Base-by-base conservation (phyloP, 2,329 filamentous ascomycete species). In the Plenodomus tracheiphilus region DNA sequence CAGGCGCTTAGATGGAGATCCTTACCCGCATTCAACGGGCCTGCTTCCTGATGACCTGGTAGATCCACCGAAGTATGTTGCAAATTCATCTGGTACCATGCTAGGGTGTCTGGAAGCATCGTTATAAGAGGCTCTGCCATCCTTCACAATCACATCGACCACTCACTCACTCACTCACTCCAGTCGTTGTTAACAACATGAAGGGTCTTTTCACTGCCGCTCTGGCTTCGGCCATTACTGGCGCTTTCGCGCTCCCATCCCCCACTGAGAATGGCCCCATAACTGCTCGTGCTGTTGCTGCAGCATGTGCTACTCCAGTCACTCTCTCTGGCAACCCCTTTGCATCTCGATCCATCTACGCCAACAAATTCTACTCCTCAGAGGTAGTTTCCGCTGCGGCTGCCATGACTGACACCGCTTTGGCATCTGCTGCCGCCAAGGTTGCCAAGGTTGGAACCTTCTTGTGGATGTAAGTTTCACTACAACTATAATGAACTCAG, bases 351-450 rank as follows among this genome's bases (percentile, higher is more conserved):
- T 73, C 78, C 48, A 71, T 80, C 48, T 80, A 80, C 53, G 76
- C 75, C 46, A 81, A 82, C 63, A 74, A 77, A 16, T 80, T 78
- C 61, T 82, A 82, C 66, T 73, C 78, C 18, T 77, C 78, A 6
- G 79, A 82, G 61, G 77, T 82, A 47, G 74, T 75, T 38, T 77
- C 71, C 17, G 74, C 80, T 22, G 87, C 86, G 17, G 79, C 88
- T 25, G 84, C 85, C 16, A 84, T 82, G 30, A 64, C 61, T 34
- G 68, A 70, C 41, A 57, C 79, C 13, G 74, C 82, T 39, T 70
- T 81, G 67, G 78, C 78, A 11, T 78, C 82, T 28, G 77, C 72
- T 37, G 78, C 79, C 2, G 68, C 66, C 34, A 70, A 71, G 46
- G 79, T 77, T 10, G 80, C 79, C 21, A 61, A 79, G 4, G 72